Percentiles rank a stretch among this genome's conserved stretches.
Evolutionary conservation across 805 yeast genomes (phyloP).

Genomic region (Sungouiella thailandica): DNA sequence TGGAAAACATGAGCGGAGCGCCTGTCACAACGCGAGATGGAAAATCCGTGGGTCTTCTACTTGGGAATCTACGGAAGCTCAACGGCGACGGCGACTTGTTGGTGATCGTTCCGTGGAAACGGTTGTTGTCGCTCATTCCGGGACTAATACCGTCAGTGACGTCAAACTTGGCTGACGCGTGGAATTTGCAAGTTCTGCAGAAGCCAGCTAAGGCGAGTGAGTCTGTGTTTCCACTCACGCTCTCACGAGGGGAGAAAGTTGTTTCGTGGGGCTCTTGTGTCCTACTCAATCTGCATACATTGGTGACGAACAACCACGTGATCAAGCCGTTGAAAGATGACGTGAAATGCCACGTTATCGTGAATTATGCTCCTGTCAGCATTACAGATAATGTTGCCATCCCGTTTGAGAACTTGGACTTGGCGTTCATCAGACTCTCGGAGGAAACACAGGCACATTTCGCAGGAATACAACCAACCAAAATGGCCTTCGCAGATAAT

Average conservation of each 20-base stretch:
- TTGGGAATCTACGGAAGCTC: slow-evolving; percentile 32
- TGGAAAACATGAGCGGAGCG: slow-evolving; percentile 46
- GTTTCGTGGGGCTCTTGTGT: slow-evolving; percentile 43
- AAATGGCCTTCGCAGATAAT: slow-evolving; percentile 1
- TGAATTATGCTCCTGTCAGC: too few species aligned
- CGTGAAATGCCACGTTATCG: neutral
- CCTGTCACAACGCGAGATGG: slow-evolving; percentile 12
- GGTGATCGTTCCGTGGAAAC: slow-evolving; percentile 26
- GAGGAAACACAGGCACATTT: neutral
- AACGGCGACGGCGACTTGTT: slow-evolving; percentile 45
- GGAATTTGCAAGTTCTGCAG: neutral
- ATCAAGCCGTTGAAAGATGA: slow-evolving; percentile 12
- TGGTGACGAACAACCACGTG: slow-evolving; percentile 43
- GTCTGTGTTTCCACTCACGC: slow-evolving; percentile 1
- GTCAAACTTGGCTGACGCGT: neutral
- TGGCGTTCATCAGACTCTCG: slow-evolving; percentile 31
- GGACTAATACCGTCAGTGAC: neutral
- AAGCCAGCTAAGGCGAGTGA: neutral
- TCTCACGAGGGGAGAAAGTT: neutral
- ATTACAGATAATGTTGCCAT: slow-evolving; percentile 14
- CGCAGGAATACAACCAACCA: neutral
- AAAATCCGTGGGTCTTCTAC: slow-evolving; percentile 31
- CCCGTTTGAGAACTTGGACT: slow-evolving; percentile 32
- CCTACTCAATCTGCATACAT: slow-evolving; percentile 21
- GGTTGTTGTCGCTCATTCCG: neutral